phyloP scores from a whole-genome alignment of 331 rosid species.

The Malus hybrid region DNA sequence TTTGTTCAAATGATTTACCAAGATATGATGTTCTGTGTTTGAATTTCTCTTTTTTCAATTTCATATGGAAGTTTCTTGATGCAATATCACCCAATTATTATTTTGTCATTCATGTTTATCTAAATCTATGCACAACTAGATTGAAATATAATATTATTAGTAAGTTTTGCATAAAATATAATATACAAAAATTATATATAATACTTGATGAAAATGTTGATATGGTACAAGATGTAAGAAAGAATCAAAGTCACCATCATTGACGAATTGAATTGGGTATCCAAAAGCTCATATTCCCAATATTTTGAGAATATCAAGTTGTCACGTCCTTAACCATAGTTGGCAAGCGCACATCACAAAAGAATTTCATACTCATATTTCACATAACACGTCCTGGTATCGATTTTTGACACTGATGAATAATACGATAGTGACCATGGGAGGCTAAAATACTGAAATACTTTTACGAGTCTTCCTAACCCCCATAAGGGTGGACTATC shows the following conservation, averaged over 20 bases:
- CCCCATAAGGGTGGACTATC: rapidly evolving
- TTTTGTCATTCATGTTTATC: no score
- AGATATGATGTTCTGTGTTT: no score
- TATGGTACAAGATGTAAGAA: background rate
- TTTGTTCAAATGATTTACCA: no score
- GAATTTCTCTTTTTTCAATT: background rate
- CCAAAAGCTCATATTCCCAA: background rate
- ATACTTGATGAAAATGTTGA: background rate
- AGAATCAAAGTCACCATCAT: conserved; percentile 4
- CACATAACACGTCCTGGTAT: no score
- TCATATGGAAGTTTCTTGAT: no score
- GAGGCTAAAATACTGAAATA: no score
- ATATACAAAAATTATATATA: background rate
- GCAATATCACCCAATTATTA: background rate
- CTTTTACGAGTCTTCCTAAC: no score
- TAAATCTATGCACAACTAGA: background rate
- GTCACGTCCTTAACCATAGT: background rate
- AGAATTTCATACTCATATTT: no score
- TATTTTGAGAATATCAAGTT: background rate
- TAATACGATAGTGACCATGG: rapidly evolving
- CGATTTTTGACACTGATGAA: no score
- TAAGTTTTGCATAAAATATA: background rate
- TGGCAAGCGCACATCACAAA: background rate
- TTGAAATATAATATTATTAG: background rate
- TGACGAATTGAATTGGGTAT: background rate